Conservation (phyloP, 2,329 filamentous ascomycete genomes). For the Pseudocercospora pini-densiflorae region DNA sequence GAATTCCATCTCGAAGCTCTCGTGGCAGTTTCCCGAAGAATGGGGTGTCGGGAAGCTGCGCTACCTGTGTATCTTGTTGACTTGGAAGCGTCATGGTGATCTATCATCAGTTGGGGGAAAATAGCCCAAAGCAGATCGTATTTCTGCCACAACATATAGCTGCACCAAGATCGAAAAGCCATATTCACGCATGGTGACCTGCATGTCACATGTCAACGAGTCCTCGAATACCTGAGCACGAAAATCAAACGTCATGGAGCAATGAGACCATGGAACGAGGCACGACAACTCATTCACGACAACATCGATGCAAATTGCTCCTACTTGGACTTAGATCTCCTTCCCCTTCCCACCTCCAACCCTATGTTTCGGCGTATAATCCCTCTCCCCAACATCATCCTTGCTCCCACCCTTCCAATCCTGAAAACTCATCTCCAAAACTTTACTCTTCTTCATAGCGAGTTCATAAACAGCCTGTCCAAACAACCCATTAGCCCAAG, state of each 20-base stretch:
- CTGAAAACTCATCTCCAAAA: slow-evolving; percentile 13
- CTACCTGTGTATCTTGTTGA: background rate
- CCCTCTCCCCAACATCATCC: slow-evolving; percentile 16
- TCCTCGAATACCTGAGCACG: no score
- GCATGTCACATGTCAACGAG: background rate
- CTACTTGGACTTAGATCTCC: background rate
- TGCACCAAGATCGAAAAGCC: background rate
- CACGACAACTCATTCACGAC: background rate
- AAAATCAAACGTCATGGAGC: no score
- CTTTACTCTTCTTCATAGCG: background rate
- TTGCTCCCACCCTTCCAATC: slow-evolving; percentile 4
- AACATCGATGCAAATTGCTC: background rate
- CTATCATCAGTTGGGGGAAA: no score
- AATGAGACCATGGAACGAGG: background rate
- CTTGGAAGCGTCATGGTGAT: background rate
- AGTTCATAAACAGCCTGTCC: slow-evolving; percentile 13
- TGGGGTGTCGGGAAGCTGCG: background rate
- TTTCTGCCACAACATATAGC: background rate
- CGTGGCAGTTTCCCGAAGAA: background rate
- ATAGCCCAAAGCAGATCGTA: no score
- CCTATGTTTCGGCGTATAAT: slow-evolving; percentile 13
- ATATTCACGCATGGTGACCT: background rate
- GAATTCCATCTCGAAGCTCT: background rate
- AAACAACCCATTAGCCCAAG: slow-evolving; percentile 41
- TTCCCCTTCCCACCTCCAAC: background rate